Evolutionary conservation across 1,284 basidiomycete genomes (phyloP), one percentile per base, ranked within the genome.

Genomic region (Wolfiporia cocos): DNA sequence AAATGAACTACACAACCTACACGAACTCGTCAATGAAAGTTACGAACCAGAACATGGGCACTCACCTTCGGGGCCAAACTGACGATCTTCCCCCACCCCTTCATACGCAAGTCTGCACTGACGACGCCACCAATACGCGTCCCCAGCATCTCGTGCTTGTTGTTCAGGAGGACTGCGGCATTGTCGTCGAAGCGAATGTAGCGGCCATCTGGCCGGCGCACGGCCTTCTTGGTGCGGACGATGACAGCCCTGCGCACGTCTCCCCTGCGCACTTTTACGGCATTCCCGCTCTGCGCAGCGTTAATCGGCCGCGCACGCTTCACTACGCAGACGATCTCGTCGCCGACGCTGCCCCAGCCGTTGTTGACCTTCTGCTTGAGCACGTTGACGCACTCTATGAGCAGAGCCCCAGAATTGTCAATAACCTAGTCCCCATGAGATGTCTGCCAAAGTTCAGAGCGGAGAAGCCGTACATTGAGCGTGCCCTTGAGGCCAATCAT

Each of bases 301-400:
- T 81, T 74, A 28, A 98, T 73, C 3, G 94, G 92, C 12, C 92
- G 79, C 3, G 96, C 95, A 50, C 84, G 82, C 63, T 96, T 91
- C 52, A 99, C 84, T 45, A 99, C 94, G 46, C 93, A 94, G 48
- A 97, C 92, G 48, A 98, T 92, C 66, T 98, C 95, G 69, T 99
- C 96, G 36, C 95, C 95, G 50, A 85, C 77, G 30, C 74, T 72
- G 43, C 81, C 85, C 74, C 76, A 81, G 59, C 96, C 78, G 69
- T 90, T 76, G 78, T 92, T 76, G 69, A 91, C 90, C 68, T 97
- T 98, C 66, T 91, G 85, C 67, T 97, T 96, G 47, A 98, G 74
- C 18, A 99, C 84, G 63, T 99, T 97, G 64, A 99, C 92, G 58
- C 94, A 96, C 71, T 98, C 95, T 31, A 95, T 87, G 46, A 96